Percentiles rank a stretch among this genome's conserved stretches.
These are phyloP conservation scores for Trypanosoma lewisi DNA, from an alignment of 208 protist species.

Conservation along the genomic window DNA sequence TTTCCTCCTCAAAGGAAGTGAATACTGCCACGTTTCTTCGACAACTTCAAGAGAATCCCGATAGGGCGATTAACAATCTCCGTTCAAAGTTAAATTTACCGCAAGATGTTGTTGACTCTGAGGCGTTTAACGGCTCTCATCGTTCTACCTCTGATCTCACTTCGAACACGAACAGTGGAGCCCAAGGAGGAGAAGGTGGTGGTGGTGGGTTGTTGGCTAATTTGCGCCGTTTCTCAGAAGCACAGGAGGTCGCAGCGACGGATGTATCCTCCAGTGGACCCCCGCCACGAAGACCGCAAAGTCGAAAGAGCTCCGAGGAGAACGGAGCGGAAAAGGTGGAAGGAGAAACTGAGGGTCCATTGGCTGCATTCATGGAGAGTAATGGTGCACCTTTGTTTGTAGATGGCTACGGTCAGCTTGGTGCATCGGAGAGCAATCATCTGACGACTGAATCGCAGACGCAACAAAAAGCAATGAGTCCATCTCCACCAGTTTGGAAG, in stretches of 20 bases:
- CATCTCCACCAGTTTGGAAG: too few relatives aligned
- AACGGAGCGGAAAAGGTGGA: neutral
- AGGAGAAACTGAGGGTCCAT: neutral
- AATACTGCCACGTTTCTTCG: conserved; percentile 33
- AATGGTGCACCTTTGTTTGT: conserved; percentile 43
- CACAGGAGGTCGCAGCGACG: neutral
- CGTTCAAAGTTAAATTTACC: conserved; percentile 41
- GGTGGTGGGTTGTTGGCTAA: conserved; percentile 14
- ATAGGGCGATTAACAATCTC: conserved; percentile 51
- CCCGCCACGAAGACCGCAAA: neutral
- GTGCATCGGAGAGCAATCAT: conserved; percentile 7
- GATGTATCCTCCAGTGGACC: neutral
- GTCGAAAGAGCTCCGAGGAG: neutral
- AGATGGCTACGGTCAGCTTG: conserved; percentile 63
- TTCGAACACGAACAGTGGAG: neutral
- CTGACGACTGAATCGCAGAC: neutral
- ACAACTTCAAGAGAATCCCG: conserved; percentile 41
- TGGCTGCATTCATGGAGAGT: conserved; percentile 20
- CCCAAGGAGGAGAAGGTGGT: too few relatives aligned
- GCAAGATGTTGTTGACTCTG: conserved; percentile 5
- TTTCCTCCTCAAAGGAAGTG: conserved; percentile 4
- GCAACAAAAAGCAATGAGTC: neutral
- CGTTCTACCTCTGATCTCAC: neutral
- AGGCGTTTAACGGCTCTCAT: neutral
- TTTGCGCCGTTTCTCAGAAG: conserved; percentile 4